Base-by-base conservation (phyloP, 73 alveolate species). In the Paramecium octaurelia region DNA sequence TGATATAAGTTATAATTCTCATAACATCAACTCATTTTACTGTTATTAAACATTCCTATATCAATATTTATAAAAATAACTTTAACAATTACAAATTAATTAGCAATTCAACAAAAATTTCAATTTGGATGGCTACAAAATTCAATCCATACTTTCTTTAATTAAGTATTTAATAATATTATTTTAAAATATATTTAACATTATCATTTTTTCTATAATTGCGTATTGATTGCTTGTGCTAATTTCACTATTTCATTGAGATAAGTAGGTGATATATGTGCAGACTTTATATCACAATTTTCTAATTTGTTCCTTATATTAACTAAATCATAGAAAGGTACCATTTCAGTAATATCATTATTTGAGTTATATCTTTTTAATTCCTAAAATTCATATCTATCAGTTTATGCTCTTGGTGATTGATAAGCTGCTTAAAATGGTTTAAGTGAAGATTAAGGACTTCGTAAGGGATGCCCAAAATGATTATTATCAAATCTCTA, bases 111-210 rank as follows among this genome's bases (percentile, higher is more conserved):
- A 46, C 10, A 46, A 0, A 46, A 12, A 20, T 12, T 46, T 46
- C 59, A 4, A 10, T 46, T 46, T 46, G n/a, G 20, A 46, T 46
- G 2, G 10, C 16, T 8, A 46, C 2, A 46, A 20, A 46, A 46
- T 12, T 6, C 5, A 11, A 8, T n/a, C n/a, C n/a, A n/a, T n/a
- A n/a, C n/a, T n/a, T n/a, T n/a, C n/a, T n/a, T n/a, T n/a, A n/a
- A n/a, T n/a, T n/a, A n/a, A n/a, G n/a, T n/a, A n/a, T 80, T 80
- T 44, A 80, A 80, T 80, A 73, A 73, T 73, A 73, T 36, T n/a
- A 35, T 40, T 29, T 73, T 16, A 36, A 73, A 14, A 73, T 12
- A 36, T 48, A 40, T 54, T 54, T 18, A 4, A 54, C 20, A 80
- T 38, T 42, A 24, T 80, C 91, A 80, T 43, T 80, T 80, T 35